phyloP scores from a whole-genome alignment of 1,284 basidiomycete genomes.

The Dichomitus squalens region DNA sequence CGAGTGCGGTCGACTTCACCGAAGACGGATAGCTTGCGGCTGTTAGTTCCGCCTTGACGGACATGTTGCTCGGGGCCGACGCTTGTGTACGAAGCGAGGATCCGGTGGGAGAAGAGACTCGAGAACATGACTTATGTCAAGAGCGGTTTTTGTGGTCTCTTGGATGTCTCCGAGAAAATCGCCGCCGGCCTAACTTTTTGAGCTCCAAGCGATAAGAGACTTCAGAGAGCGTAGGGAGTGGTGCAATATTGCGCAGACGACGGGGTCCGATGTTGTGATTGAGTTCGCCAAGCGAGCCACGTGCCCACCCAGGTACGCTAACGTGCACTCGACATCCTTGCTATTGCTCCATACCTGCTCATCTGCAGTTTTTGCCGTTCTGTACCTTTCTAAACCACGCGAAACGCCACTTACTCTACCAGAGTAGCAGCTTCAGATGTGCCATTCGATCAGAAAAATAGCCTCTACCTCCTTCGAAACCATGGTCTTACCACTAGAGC shows the following conservation, averaged over 20 bases:
- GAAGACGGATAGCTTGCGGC: constrained; percentile 13
- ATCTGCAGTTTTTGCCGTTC: too few relatives aligned
- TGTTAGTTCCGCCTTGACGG: constrained; percentile 7
- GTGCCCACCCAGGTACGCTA: too few relatives aligned
- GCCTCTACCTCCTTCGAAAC: too few relatives aligned
- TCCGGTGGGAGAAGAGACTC: background rate
- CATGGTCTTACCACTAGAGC: too few relatives aligned
- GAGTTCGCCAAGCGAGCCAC: background rate
- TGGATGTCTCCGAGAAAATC: background rate
- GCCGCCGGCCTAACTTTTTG: background rate
- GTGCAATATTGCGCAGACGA: constrained; percentile 18
- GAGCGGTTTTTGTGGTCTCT: background rate
- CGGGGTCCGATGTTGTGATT: constrained; percentile 10
- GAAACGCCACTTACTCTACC: too few relatives aligned
- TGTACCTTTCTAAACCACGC: too few relatives aligned
- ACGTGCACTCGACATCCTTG: too few relatives aligned
- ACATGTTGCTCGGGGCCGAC: constrained; percentile 1
- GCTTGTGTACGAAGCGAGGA: background rate
- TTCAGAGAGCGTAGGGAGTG: constrained; percentile 1
- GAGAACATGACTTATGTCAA: background rate
- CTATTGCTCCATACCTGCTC: too few relatives aligned
- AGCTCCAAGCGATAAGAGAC: background rate
- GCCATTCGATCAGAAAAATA: too few relatives aligned
- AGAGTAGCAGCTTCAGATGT: too few relatives aligned
- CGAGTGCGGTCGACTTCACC: constrained; percentile 15